Conservation (phyloP, 2,329 filamentous ascomycete species). For the Trichophyton mentagrophytes region DNA sequence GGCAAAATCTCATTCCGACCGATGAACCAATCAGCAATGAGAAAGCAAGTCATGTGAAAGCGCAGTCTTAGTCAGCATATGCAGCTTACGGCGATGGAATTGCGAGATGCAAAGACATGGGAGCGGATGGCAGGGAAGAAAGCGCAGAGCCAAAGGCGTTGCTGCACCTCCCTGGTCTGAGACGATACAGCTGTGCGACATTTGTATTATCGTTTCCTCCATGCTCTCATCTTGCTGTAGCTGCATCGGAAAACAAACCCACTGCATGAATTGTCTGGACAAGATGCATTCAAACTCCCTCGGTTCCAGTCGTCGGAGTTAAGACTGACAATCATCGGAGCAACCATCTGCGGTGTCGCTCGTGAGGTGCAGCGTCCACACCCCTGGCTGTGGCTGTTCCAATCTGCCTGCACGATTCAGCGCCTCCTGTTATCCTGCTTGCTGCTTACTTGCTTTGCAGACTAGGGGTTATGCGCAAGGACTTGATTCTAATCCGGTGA, state of each 20-base stretch:
- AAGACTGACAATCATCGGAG: not conserved
- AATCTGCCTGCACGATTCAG: not conserved
- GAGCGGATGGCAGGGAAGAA: not conserved
- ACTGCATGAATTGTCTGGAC: not conserved
- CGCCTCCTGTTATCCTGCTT: not conserved
- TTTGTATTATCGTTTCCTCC: not conserved
- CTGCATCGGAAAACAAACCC: not conserved
- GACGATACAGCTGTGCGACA: not conserved
- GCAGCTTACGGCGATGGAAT: not conserved
- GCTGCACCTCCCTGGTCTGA: not conserved
- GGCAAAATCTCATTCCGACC: not conserved
- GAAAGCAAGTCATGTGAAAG: not conserved
- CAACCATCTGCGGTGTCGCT: not conserved
- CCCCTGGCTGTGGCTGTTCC: not conserved
- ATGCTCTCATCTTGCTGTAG: not conserved
- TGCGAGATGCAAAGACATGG: not conserved
- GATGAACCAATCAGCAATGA: not conserved
- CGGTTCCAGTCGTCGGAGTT: slow-evolving; percentile 2
- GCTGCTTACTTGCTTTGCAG: not conserved
- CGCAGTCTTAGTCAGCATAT: not conserved
- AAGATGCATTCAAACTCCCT: not conserved
- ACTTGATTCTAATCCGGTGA: slow-evolving; percentile 1
- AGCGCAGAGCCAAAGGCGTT: too few species aligned
- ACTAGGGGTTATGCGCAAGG: not conserved
- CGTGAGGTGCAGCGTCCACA: not conserved